phyloP scores from a whole-genome alignment of 768 basidiomycete species.

The Gymnopilus dilepis region DNA sequence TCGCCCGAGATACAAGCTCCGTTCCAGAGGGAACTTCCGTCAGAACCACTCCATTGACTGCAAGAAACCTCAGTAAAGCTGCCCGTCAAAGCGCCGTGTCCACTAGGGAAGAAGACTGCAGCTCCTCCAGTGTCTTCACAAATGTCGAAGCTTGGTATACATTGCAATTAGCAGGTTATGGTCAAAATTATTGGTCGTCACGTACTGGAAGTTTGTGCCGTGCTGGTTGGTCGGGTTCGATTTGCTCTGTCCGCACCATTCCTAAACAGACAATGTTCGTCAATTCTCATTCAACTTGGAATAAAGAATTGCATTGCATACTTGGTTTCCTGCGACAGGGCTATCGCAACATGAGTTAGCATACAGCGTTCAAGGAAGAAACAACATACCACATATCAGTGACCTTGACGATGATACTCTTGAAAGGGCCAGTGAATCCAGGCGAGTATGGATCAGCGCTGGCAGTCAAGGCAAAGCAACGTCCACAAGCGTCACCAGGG shows the following conservation, averaged over 20 bases:
- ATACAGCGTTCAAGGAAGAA: not conserved
- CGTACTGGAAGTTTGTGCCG: constrained; percentile 56
- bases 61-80: constrained; percentile 61
- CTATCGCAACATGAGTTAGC: constrained; percentile 23
- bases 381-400: constrained; percentile 45
- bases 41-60: constrained; percentile 59
- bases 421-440: constrained; percentile 52
- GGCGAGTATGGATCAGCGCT: constrained; percentile 58
- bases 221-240: constrained; percentile 48
- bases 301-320: constrained; percentile 12
- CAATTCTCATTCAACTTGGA: not conserved
- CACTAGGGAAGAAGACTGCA: constrained; percentile 58
- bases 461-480: constrained; percentile 62
- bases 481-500: constrained; percentile 64
- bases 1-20: constrained; percentile 59
- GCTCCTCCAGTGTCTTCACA: constrained; percentile 62
- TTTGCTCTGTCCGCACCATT: constrained; percentile 59
- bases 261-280: constrained; percentile 23
- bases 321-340: constrained; percentile 52
- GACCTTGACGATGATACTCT: constrained; percentile 59
- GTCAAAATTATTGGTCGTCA: not conserved
- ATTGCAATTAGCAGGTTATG: not conserved
- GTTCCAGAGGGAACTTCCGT: constrained; percentile 49
- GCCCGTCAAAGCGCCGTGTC: constrained; percentile 58
- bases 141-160: constrained; percentile 55